Conservation (phyloP, 2,329 filamentous ascomycete genomes). For the Ascochyta rabiei region DNA sequence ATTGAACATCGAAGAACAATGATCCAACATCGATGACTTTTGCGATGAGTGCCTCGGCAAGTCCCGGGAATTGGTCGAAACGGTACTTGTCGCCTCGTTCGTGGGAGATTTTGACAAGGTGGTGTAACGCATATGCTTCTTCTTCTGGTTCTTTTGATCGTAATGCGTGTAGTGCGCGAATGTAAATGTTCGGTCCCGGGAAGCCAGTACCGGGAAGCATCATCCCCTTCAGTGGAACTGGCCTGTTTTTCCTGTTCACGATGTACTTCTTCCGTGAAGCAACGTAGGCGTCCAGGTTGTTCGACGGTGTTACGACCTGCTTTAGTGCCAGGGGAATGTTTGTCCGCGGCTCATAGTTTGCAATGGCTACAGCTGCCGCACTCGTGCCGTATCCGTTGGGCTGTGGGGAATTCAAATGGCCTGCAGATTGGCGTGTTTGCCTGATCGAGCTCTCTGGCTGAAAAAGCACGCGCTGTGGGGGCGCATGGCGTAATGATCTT, state of each 20-base stretch:
- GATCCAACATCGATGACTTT: constrained; percentile 80
- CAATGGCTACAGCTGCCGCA: constrained; percentile 62
- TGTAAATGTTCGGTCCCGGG: constrained; percentile 87
- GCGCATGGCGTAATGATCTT: constrained; percentile 73
- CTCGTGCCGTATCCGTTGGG: constrained; percentile 49
- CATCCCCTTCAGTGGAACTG: constrained; percentile 54
- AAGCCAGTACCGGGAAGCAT: constrained; percentile 69
- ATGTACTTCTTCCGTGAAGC: constrained; percentile 61
- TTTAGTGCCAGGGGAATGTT: constrained; percentile 70
- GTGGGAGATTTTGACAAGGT: constrained; percentile 92
- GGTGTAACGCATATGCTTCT: constrained; percentile 90
- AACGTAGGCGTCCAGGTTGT: constrained; percentile 72
- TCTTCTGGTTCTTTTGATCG: constrained; percentile 80
- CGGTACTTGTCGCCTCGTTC: constrained; percentile 95
- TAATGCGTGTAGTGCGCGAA: constrained; percentile 82
- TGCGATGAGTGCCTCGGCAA: constrained; percentile 86
- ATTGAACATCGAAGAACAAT: constrained; percentile 82
- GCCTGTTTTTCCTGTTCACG: constrained; percentile 51
- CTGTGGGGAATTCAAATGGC: constrained; percentile 51
- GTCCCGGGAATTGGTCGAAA: constrained; percentile 86
- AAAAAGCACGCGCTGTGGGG: constrained; percentile 82
- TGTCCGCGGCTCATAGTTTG: constrained; percentile 72
- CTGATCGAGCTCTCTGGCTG: constrained; percentile 77
- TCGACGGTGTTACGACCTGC: constrained; percentile 75
- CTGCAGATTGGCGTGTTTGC: constrained; percentile 62